Conservation (phyloP, 2,329 filamentous ascomycete genomes). For the Exophiala sp. region DNA sequence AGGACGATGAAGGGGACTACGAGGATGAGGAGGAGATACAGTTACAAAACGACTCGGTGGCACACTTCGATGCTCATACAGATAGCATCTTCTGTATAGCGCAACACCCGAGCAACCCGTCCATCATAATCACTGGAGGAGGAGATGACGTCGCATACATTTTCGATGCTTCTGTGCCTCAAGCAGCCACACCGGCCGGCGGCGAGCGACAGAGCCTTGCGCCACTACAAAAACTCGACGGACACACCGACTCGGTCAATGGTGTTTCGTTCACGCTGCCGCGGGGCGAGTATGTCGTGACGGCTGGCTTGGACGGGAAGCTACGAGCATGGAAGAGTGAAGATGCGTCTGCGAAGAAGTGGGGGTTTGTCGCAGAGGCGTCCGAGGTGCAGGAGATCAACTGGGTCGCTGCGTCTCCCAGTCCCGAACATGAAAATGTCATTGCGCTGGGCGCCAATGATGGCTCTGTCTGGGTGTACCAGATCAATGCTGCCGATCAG, state of each 20-base stretch:
- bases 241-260: constrained; percentile 88
- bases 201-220: constrained; percentile 57
- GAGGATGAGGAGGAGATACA: constrained; percentile 62
- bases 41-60: constrained; percentile 85
- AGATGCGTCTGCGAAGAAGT: constrained; percentile 45
- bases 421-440: constrained; percentile 65
- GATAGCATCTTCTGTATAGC: constrained; percentile 94
- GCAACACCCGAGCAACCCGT: constrained; percentile 73
- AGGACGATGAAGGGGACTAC: constrained; percentile 53
- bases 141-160: constrained; percentile 82
- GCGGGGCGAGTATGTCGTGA: constrained; percentile 75
- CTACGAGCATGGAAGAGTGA: constrained; percentile 62
- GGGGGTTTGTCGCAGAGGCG: constrained; percentile 66
- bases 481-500: constrained; percentile 62
- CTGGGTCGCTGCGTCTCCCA: constrained; percentile 75
- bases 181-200: constrained; percentile 56
- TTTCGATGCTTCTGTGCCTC: constrained; percentile 62
- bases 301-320: constrained; percentile 79
- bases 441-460: constrained; percentile 83
- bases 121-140: constrained; percentile 81
- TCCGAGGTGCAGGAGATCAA: constrained; percentile 94
- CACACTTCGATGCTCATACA: constrained; percentile 83
- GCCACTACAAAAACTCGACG: constrained; percentile 69
- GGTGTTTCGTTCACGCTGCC: constrained; percentile 78
- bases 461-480: constrained; percentile 93